Evolutionary conservation across 352 stramenopile genomes (phyloP).

Genomic region (Phytophthora cajani): DNA sequence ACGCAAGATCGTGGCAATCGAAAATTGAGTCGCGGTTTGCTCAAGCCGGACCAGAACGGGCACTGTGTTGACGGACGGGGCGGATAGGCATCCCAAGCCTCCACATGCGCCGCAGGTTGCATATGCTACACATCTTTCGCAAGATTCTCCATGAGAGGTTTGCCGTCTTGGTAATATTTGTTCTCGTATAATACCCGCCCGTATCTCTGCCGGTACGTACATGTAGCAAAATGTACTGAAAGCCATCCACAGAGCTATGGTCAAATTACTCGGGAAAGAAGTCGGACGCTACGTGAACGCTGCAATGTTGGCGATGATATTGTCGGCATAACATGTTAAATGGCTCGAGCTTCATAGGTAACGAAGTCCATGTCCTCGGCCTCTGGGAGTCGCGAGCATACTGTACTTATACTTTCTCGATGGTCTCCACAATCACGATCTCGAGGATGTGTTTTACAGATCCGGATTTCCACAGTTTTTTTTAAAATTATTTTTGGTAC

Average conservation of each 20-base stretch:
- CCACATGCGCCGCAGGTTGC: constrained; percentile 4
- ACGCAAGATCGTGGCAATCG: constrained; percentile 17
- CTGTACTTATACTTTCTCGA: not conserved
- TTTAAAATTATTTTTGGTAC: not conserved
- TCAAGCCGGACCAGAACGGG: constrained; percentile 11
- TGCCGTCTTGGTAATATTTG: not conserved
- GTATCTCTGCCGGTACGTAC: not conserved
- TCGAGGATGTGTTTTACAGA: constrained; percentile 1
- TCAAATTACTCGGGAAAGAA: not conserved
- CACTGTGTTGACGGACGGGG: constrained; percentile 8
- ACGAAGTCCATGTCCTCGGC: not conserved
- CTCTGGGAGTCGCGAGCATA: not conserved
- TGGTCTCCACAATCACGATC: not conserved
- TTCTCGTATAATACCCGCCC: not conserved
- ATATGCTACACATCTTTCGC: constrained; percentile 21
- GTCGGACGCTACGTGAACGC: not conserved
- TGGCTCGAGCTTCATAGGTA: not conserved
- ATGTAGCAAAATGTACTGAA: not conserved
- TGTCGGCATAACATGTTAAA: not conserved
- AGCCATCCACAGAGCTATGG: not conserved
- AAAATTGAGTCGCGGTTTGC: constrained; percentile 7
- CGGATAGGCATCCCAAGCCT: constrained; percentile 3
- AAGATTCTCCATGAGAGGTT: constrained; percentile 2
- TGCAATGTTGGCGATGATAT: not conserved
- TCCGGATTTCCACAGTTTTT: not conserved